These are phyloP conservation scores for Penicillium vulpinum DNA, from an alignment of 2,329 filamentous ascomycete genomes.

Conservation along the genomic window DNA sequence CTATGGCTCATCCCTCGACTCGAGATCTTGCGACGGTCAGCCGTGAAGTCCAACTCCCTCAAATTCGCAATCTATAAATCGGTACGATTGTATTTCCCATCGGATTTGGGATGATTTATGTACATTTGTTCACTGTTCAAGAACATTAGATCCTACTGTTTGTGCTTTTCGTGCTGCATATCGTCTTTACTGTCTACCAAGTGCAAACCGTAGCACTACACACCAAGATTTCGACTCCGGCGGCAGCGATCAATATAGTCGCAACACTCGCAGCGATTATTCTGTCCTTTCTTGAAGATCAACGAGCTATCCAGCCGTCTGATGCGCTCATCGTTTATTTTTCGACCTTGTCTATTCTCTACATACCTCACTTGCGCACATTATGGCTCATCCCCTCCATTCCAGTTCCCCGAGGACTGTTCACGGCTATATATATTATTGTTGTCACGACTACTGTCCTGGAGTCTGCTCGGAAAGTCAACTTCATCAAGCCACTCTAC, in stretches of 20 bases:
- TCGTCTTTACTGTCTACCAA: conserved; percentile 2
- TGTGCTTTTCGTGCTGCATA: conserved; percentile 1
- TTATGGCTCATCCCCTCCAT: conserved; percentile 10
- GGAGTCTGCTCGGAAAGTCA: neutral
- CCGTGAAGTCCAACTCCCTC: conserved; percentile 11
- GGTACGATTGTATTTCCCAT: too few species aligned
- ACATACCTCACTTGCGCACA: conserved; percentile 8
- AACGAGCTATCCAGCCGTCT: conserved; percentile 9
- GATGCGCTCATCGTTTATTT: conserved; percentile 13
- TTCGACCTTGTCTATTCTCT: neutral
- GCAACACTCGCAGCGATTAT: neutral
- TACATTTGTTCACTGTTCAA: neutral
- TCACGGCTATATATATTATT: neutral
- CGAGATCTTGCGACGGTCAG: neutral
- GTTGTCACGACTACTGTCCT: neutral
- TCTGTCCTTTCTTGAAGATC: conserved; percentile 16
- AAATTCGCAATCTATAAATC: conserved; percentile 3
- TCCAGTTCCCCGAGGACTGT: neutral
- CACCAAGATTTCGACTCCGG: conserved; percentile 3
- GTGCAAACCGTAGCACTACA: neutral
- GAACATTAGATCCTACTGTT: conserved; percentile 5
- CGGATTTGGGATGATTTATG: too few species aligned
- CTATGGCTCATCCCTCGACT: neutral
- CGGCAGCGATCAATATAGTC: conserved; percentile 1
- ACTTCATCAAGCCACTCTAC: neutral